Conservation (phyloP, 139 green algal genomes). For the Chlorella sp. region DNA sequence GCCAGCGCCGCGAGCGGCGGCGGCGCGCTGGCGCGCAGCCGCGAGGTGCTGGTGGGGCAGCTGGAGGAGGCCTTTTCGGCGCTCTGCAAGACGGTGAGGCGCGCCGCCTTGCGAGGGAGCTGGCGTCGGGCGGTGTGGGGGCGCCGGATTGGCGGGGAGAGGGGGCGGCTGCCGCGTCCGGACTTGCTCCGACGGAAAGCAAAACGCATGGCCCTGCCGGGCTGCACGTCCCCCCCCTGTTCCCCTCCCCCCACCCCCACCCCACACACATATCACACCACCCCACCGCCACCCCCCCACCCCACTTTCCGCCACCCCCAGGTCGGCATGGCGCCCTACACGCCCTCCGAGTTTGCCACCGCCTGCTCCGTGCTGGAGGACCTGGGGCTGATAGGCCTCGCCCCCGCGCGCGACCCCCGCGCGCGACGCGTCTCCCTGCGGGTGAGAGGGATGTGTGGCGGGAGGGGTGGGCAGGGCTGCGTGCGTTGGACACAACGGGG, state of each 20-base stretch:
- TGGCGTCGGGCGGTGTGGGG: too few relatives aligned
- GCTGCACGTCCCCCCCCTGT: too few relatives aligned
- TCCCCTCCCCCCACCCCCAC: background rate
- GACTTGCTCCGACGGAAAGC: too few relatives aligned
- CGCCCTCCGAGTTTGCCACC: slow-evolving; percentile 10
- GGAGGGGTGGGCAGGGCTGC: background rate
- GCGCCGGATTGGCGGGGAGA: too few relatives aligned
- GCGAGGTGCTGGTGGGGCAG: slow-evolving; percentile 21
- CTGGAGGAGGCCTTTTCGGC: slow-evolving; percentile 1
- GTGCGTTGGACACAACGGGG: too few relatives aligned
- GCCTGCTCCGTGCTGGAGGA: slow-evolving; percentile 15
- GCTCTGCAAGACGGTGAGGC: slow-evolving; percentile 20
- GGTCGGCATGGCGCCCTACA: slow-evolving; percentile 26
- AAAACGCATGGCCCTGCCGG: too few relatives aligned
- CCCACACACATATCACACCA: background rate
- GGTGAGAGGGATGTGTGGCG: background rate
- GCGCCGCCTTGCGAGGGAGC: too few relatives aligned
- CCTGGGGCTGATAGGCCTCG: slow-evolving; percentile 16
- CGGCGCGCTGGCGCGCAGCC: slow-evolving; percentile 8
- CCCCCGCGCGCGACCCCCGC: background rate
- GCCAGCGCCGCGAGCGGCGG: slow-evolving; percentile 3
- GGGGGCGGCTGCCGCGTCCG: too few relatives aligned
- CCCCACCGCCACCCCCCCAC: background rate
- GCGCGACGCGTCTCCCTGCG: slow-evolving; percentile 16
- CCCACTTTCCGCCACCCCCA: background rate